Evolutionary conservation across 1,284 basidiomycete genomes (phyloP).

Genomic region (Moesziomyces globuligerus): DNA sequence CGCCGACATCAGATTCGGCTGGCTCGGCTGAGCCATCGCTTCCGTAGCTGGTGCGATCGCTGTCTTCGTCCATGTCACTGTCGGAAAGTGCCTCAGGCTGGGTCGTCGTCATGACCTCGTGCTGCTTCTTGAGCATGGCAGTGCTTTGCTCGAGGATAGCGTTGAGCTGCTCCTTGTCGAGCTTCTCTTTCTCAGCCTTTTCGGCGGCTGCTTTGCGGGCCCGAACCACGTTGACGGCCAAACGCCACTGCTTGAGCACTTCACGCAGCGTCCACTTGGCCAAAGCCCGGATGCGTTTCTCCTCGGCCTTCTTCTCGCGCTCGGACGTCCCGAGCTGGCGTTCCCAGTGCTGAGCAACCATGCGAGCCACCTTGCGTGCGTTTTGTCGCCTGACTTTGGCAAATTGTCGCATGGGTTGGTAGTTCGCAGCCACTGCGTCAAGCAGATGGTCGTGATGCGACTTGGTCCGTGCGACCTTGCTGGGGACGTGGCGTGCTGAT

Average conservation of each 20-base stretch:
- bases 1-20: slow-evolving; percentile 21
- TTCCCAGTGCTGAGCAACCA: slow-evolving; percentile 83
- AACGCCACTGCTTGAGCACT: slow-evolving; percentile 85
- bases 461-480: slow-evolving; percentile 30
- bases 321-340: slow-evolving; percentile 74
- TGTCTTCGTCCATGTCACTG: slow-evolving; percentile 23
- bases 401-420: slow-evolving; percentile 54
- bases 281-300: slow-evolving; percentile 75
- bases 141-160: slow-evolving; percentile 90
- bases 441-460: slow-evolving; percentile 53
- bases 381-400: slow-evolving; percentile 66
- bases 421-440: slow-evolving; percentile 32
- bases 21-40: slow-evolving; percentile 30
- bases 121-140: slow-evolving; percentile 80
- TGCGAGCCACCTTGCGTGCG: slow-evolving; percentile 74
- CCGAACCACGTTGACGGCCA: slow-evolving; percentile 84
- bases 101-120: slow-evolving; percentile 48
- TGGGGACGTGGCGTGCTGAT: slow-evolving; percentile 30
- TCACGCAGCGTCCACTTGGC: slow-evolving; percentile 78
- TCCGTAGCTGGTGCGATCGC: slow-evolving; percentile 39
- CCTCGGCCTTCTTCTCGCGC: slow-evolving; percentile 74
- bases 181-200: slow-evolving; percentile 75
- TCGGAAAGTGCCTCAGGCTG: slow-evolving; percentile 42
- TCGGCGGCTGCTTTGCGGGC: slow-evolving; percentile 74
- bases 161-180: slow-evolving; percentile 85